Conservation (phyloP, 371 early-diverging fungal species). For the Saksenaea oblongispora region DNA sequence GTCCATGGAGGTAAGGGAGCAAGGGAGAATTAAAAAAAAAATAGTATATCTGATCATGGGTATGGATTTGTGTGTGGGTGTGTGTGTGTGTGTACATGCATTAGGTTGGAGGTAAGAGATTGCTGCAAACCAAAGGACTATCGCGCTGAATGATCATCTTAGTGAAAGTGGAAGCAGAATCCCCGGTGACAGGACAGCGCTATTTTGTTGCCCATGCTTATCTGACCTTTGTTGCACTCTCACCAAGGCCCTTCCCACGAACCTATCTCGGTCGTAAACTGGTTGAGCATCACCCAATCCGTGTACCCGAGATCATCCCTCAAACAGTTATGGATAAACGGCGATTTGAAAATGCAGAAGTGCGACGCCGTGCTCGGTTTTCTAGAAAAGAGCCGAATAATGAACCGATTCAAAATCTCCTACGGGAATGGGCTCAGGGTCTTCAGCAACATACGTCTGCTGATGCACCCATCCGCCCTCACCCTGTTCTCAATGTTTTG, state of each 20-base stretch:
- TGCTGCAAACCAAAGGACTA: neutral
- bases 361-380: constrained; percentile 48
- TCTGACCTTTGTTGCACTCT: constrained; percentile 74
- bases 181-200: constrained; percentile 58
- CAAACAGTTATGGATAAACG: constrained; percentile 44
- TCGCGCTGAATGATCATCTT: neutral
- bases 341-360: constrained; percentile 62
- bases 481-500: constrained; percentile 34
- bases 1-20: constrained; percentile 63
- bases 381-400: constrained; percentile 15
- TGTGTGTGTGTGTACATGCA: neutral
- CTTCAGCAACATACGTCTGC: constrained; percentile 23
- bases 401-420: constrained; percentile 27
- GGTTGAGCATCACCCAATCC: constrained; percentile 32
- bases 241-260: constrained; percentile 33
- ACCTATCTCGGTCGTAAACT: constrained; percentile 39
- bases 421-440: constrained; percentile 49
- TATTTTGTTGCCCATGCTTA: constrained; percentile 73
- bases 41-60: neutral
- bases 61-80: neutral
- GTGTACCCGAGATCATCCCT: constrained; percentile 53
- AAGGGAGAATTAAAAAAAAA: neutral
- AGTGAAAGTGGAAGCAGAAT: constrained; percentile 72
- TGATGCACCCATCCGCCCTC: constrained; percentile 37
- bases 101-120: constrained; percentile 41